Conservation (phyloP, 352 stramenopile genomes). For the Phytophthora cactorum region DNA sequence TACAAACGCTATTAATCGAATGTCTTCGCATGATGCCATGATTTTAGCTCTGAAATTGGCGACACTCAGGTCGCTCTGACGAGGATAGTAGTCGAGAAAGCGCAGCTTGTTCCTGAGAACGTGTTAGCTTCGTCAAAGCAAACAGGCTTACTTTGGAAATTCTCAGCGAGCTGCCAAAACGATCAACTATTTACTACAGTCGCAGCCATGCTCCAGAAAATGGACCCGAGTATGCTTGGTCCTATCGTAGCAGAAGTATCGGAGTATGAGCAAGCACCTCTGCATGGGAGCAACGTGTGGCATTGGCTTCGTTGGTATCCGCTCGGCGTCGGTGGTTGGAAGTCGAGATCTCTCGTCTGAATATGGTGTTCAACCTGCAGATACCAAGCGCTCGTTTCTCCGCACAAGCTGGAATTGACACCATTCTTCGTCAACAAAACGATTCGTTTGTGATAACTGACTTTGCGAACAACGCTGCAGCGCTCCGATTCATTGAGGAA, state of each 20-base stretch:
- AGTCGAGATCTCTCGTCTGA: conserved; percentile 4
- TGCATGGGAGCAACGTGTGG: neutral
- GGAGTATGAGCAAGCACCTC: neutral
- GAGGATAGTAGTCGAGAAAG: conserved; percentile 1
- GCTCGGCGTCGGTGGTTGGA: conserved; percentile 2
- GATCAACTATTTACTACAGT: neutral
- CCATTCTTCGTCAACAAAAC: conserved; percentile 2
- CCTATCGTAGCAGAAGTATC: neutral
- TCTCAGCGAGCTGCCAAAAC: neutral
- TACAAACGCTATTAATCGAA: conserved; percentile 2
- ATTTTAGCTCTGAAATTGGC: neutral
- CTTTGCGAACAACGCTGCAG: neutral
- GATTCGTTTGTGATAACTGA: neutral
- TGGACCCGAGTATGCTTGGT: conserved; percentile 1
- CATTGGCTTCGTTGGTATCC: conserved; percentile 3
- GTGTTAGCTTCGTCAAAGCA: conserved; percentile 1
- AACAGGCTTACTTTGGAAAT: neutral
- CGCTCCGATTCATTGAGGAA: neutral
- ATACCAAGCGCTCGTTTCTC: neutral
- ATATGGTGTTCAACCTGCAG: neutral
- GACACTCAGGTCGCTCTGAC: neutral
- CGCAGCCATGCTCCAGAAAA: neutral
- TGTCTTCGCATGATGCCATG: neutral
- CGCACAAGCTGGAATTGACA: neutral
- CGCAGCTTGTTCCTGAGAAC: neutral